Percentiles rank a stretch among this genome's conserved stretches.
Evolutionary conservation across 2,329 filamentous ascomycete genomes (phyloP).

Genomic region (Fusarium sp.): DNA sequence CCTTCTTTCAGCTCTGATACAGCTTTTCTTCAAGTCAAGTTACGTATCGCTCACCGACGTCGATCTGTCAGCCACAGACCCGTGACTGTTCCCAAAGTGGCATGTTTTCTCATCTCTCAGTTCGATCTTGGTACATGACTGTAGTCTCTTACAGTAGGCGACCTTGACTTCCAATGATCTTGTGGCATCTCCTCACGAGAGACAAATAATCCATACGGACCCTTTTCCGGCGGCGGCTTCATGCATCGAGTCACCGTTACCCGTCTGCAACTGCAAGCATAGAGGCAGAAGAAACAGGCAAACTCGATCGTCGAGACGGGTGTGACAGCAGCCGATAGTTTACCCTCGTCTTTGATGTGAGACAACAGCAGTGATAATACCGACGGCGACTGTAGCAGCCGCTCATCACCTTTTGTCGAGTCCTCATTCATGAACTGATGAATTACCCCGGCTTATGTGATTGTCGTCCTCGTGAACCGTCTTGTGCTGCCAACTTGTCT

Average conservation of each 20-base stretch:
- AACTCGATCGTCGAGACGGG: conserved; percentile 30
- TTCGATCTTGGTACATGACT: conserved; percentile 1
- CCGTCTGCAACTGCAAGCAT: conserved; percentile 11
- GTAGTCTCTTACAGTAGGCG: not conserved
- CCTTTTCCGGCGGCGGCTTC: conserved; percentile 34
- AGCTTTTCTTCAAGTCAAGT: not conserved
- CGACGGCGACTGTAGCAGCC: not conserved
- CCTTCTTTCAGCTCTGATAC: not conserved
- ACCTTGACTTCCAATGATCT: conserved; percentile 27
- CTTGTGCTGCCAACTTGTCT: conserved; percentile 23
- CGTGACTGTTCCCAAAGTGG: conserved; percentile 39
- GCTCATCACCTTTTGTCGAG: conserved; percentile 10
- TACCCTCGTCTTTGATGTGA: conserved; percentile 13
- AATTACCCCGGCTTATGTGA: conserved; percentile 20
- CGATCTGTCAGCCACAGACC: conserved; percentile 41
- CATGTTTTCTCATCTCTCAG: conserved; percentile 35
- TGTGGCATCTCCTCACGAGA: conserved; percentile 14
- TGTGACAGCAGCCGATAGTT: conserved; percentile 30
- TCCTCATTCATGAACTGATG: conserved; percentile 11
- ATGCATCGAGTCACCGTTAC: conserved; percentile 31
- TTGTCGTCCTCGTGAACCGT: conserved; percentile 23
- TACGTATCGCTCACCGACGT: conserved; percentile 22
- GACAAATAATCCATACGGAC: conserved; percentile 23
- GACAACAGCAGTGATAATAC: conserved; percentile 10
- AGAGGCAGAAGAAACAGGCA: conserved; percentile 8